Evolutionary conservation across 1,139 yeast genomes (phyloP).

Genomic region (Candida smagusa): DNA sequence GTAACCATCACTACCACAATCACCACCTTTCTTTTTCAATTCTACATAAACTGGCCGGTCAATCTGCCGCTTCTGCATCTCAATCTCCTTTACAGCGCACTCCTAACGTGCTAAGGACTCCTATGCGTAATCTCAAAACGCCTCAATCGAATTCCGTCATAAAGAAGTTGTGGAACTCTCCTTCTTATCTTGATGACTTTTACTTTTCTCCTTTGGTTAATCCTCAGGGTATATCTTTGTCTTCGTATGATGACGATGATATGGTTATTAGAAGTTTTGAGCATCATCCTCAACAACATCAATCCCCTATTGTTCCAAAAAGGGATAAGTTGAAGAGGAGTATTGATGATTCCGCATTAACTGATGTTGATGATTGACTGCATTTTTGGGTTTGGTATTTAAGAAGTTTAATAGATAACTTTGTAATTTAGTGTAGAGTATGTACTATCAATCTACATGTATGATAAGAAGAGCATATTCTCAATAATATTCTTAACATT

Average conservation of each 20-base stretch:
- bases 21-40: constrained; percentile 8
- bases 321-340: constrained; percentile 3
- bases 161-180: constrained; percentile 59
- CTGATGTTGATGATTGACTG: constrained; percentile 8
- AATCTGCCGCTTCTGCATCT: constrained; percentile 1
- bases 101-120: constrained; percentile 35
- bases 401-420: not conserved
- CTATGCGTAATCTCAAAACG: constrained; percentile 36
- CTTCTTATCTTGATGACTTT: constrained; percentile 64
- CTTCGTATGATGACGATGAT: constrained; percentile 55
- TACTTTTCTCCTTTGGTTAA: constrained; percentile 55
- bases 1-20: constrained; percentile 6
- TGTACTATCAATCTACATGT: not conserved
- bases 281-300: constrained; percentile 22
- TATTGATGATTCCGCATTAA: constrained; percentile 3
- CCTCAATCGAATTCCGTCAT: constrained; percentile 44
- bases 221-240: constrained; percentile 14
- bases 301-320: constrained; percentile 12
- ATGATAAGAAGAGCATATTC: too few species aligned
- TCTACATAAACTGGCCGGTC: constrained; percentile 6
- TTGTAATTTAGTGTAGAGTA: not conserved
- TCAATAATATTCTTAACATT: too few species aligned
- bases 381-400: constrained; percentile 2
- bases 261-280: constrained; percentile 46
- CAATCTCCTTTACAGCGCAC: constrained; percentile 15